A percentile compares a stretch with the other conserved stretches of the same genome.
These are phyloP conservation scores for Primulina eburnea DNA, from an alignment of 257 asterid genomes.

Conservation along the genomic window DNA sequence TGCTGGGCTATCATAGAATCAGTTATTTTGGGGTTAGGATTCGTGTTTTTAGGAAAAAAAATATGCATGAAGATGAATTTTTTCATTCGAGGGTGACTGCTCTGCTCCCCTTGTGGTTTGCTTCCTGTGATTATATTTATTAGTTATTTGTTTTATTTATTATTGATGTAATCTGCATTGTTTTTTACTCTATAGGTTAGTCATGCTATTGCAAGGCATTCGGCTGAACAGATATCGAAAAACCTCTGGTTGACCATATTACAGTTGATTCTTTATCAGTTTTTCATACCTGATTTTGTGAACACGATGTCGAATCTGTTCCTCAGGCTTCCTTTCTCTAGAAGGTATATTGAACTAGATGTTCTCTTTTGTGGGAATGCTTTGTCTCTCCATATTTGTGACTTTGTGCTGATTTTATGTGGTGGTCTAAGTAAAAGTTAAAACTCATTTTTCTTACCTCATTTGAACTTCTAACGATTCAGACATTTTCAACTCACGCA, in stretches of 20 bases:
- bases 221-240: conserved; percentile 80
- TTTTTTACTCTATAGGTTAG: conserved; percentile 55
- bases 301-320: conserved; percentile 74
- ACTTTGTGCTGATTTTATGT: too few species aligned
- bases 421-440: not conserved
- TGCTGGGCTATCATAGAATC: not conserved
- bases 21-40: not conserved
- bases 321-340: conserved; percentile 86
- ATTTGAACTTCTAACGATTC: not conserved
- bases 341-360: conserved; percentile 50
- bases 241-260: conserved; percentile 73
- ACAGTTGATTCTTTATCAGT: conserved; percentile 75
- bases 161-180: conserved; percentile 14
- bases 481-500: not conserved
- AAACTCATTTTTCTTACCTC: not conserved
- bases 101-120: not conserved
- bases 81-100: not conserved
- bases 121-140: not conserved
- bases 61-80: not conserved
- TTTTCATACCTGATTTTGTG: conserved; percentile 82
- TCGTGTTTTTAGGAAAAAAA: not conserved
- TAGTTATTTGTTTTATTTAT: conserved; percentile 9
- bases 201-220: conserved; percentile 92
- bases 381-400: conserved; percentile 3
- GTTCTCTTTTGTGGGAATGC: conserved; percentile 3